A percentile compares a stretch with the other conserved stretches of the same genome.
Conservation (phyloP, 2,329 filamentous ascomycete species). For the Aureobasidium sp. region DNA sequence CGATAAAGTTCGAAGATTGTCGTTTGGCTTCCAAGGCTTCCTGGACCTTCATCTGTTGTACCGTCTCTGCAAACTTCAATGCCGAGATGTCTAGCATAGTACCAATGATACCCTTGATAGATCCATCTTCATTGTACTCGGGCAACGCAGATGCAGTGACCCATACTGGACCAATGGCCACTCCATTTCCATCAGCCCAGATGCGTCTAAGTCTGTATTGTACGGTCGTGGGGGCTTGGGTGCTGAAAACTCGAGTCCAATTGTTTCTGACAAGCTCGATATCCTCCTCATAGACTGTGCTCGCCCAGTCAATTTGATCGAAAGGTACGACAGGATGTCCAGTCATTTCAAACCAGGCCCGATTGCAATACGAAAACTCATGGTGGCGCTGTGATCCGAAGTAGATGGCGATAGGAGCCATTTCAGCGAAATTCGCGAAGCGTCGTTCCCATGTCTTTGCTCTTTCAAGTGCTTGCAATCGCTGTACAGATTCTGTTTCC, state of each 20-base stretch:
- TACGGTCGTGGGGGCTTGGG: slow-evolving; percentile 32
- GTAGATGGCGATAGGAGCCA: slow-evolving; percentile 29
- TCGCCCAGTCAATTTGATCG: slow-evolving; percentile 35
- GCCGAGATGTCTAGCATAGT: slow-evolving; percentile 38
- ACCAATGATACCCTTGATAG: slow-evolving; percentile 31
- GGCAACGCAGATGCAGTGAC: slow-evolving; percentile 16
- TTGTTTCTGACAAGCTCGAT: slow-evolving; percentile 25
- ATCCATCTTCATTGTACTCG: slow-evolving; percentile 24
- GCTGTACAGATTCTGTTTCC: slow-evolving; percentile 30
- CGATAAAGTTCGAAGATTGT: slow-evolving; percentile 12
- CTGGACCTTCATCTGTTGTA: slow-evolving; percentile 30
- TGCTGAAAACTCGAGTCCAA: slow-evolving; percentile 31
- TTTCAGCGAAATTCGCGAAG: slow-evolving; percentile 19
- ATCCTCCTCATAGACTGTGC: slow-evolving; percentile 32
- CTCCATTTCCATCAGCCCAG: slow-evolving; percentile 19
- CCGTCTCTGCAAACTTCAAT: slow-evolving; percentile 35
- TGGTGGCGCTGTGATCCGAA: slow-evolving; percentile 15
- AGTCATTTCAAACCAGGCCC: slow-evolving; percentile 41
- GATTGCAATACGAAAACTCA: slow-evolving; percentile 28
- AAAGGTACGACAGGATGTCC: slow-evolving; percentile 31
- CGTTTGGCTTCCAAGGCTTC: slow-evolving; percentile 15
- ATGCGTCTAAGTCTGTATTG: slow-evolving; percentile 29
- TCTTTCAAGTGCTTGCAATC: slow-evolving; percentile 31
- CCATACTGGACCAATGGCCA: slow-evolving; percentile 14
- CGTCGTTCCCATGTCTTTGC: slow-evolving; percentile 29